Conservation (phyloP, 2,329 filamentous ascomycete genomes). For the Rugonectria rugulosa region DNA sequence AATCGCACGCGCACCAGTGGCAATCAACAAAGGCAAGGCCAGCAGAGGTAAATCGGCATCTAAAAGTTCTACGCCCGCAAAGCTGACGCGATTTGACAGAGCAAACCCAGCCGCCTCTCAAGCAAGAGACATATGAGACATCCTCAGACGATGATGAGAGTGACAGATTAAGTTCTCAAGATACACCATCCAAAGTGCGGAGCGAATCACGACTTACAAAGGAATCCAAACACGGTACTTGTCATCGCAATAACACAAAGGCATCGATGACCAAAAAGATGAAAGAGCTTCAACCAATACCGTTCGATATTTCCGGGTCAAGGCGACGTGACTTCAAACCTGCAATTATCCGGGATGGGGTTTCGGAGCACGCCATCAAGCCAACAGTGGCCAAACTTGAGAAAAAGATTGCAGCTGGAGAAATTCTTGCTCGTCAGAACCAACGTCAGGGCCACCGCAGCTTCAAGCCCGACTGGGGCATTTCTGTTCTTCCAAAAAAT, state of each 20-base stretch:
- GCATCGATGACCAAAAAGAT: neutral
- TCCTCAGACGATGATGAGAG: too few species aligned
- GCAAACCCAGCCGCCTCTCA: neutral
- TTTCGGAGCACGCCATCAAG: slow-evolving; percentile 37
- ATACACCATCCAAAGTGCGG: too few species aligned
- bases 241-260: too few species aligned
- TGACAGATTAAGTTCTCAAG: too few species aligned
- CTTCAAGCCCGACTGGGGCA: slow-evolving; percentile 23
- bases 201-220: too few species aligned
- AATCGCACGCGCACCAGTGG: neutral
- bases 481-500: slow-evolving; percentile 12
- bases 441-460: neutral
- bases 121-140: neutral
- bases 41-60: neutral
- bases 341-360: slow-evolving; percentile 30
- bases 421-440: slow-evolving; percentile 15
- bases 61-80: too few species aligned
- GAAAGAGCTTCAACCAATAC: slow-evolving; percentile 1
- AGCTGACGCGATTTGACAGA: too few species aligned
- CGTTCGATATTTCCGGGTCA: neutral
- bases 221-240: too few species aligned
- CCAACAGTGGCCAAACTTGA: slow-evolving; percentile 29
- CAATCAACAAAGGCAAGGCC: neutral
- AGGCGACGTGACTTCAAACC: slow-evolving; percentile 27
- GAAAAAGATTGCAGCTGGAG: slow-evolving; percentile 25